A percentile compares a stretch with the other conserved stretches of the same genome.
phyloP scores from a whole-genome alignment of 164 flowering plant genomes.

The Tetracentron sinense region DNA sequence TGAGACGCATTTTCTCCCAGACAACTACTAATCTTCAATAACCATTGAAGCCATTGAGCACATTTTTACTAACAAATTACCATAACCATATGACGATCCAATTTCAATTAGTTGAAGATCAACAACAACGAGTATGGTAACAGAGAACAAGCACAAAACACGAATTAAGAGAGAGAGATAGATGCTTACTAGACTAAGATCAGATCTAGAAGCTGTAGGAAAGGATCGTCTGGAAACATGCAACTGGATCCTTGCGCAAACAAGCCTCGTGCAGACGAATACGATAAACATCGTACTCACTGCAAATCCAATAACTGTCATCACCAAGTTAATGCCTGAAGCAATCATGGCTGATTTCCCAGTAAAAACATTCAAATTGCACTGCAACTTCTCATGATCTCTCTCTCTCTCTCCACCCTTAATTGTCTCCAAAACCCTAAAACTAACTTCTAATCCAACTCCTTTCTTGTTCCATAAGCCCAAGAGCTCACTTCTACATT shows the following conservation, averaged over 20 bases:
- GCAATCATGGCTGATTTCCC: slow-evolving; percentile 45
- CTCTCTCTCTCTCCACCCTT: no score
- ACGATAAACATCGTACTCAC: slow-evolving; percentile 91
- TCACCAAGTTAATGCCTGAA: slow-evolving; percentile 79
- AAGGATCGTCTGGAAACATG: slow-evolving; percentile 64
- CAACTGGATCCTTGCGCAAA: slow-evolving; percentile 81
- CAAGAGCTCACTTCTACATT: no score
- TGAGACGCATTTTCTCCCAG: no score
- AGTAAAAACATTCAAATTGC: not conserved
- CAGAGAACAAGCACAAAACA: not conserved
- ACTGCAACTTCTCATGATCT: not conserved
- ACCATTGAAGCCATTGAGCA: not conserved
- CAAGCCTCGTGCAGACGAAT: slow-evolving; percentile 81
- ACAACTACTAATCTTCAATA: no score
- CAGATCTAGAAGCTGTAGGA: slow-evolving; percentile 43
- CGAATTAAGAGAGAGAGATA: not conserved
- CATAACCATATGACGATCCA: not conserved
- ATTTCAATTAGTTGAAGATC: no score
- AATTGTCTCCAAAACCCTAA: no score
- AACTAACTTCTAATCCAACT: no score
- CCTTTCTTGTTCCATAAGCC: no score
- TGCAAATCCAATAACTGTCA: slow-evolving; percentile 91
- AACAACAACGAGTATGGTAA: not conserved
- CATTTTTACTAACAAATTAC: not conserved
- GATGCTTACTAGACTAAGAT: slow-evolving; percentile 28